Base-by-base conservation (phyloP, 2,329 filamentous ascomycete genomes). In the Nothomitra cinnamomea region DNA sequence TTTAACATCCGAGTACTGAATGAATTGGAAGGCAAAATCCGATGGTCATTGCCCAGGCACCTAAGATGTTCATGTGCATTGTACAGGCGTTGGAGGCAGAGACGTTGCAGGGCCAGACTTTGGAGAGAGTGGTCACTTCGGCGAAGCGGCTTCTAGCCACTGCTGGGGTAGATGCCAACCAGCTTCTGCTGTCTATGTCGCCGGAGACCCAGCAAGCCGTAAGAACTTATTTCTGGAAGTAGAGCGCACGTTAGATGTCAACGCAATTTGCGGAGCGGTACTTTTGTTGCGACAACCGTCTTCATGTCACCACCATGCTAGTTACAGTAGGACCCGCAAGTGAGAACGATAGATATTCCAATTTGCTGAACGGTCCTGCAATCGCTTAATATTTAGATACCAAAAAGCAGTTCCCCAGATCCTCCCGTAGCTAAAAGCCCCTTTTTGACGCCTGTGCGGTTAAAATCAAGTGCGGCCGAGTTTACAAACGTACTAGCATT, bases 11-110 rank as follows among this genome's bases (percentile, higher is more conserved):
- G 57, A 53, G 56, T 58, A 28, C 47, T 32, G 24, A 47, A 41
- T 53, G n/a, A n/a, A 40, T 19, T n/a, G 45, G 40, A 57, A 96
- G 92, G 67, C 85, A 85, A 80, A 86, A 95, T 63, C 85, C 87
- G 0, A 81, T 79, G 13, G 85, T 95, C 48, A 74, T 87, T 61
- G 73, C 75, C 57, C 85, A 92, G 64, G 82, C 87, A 5, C 79
- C 79, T 59, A 87, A 88, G 66, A 77, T 89, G 56, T 96, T 98
- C 64, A 79, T 83, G 24, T 84, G 80, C 62, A 85, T 96, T 54
- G 87, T 83, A 24, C 83, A 94, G 66, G 90, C 89, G 19, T 79
- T 98, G 13, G 90, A 95, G 64, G 84, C 87, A 4, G 87, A 95
- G 64, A 90, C 89, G 17, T 73, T 98, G 41, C 85, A 89, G 63